A percentile compares a stretch with the other conserved stretches of the same genome.
Evolutionary conservation across 2,329 filamentous ascomycete species (phyloP).

Genomic region (Colletotrichum brevisporum): DNA sequence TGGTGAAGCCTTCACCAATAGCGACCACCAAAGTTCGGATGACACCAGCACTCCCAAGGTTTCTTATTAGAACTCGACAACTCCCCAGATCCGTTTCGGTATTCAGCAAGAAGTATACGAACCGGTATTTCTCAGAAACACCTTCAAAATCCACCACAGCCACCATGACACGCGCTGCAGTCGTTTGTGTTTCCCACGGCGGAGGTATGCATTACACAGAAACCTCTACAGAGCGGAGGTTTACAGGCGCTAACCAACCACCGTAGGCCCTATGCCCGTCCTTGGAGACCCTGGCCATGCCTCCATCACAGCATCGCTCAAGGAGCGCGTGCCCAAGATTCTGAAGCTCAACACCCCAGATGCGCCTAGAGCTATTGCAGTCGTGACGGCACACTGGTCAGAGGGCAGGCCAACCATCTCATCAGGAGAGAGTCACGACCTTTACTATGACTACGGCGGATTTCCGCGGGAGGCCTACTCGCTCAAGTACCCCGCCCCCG

Average conservation of each 20-base stretch:
- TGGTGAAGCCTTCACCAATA: not conserved
- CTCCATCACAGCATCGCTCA: constrained; percentile 65
- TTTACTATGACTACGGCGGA: constrained; percentile 72
- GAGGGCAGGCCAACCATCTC: constrained; percentile 65
- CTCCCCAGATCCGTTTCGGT: not conserved
- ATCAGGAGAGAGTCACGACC: constrained; percentile 59
- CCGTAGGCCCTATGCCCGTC: constrained; percentile 68
- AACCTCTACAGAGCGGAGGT: not conserved
- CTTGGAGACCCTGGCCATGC: constrained; percentile 68
- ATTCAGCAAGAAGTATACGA: not conserved
- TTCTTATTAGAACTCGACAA: not conserved
- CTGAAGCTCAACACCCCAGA: constrained; percentile 66
- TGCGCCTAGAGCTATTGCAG: constrained; percentile 65
- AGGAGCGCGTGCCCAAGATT: constrained; percentile 67
- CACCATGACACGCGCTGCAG: constrained; percentile 58
- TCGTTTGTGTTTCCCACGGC: constrained; percentile 65
- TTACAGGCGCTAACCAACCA: constrained; percentile 4
- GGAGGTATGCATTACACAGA: constrained; percentile 53
- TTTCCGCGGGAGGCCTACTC: constrained; percentile 70
- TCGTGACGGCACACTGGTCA: constrained; percentile 73
- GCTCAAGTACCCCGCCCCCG: constrained; percentile 69
- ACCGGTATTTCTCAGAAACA: not conserved
- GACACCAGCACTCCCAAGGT: constrained; percentile 7
- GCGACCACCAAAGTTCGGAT: constrained; percentile 6
- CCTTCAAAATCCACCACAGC: constrained; percentile 29